Evolutionary conservation across 2,329 filamentous ascomycete species (phyloP).

Genomic region (Fusarium floridanum): DNA sequence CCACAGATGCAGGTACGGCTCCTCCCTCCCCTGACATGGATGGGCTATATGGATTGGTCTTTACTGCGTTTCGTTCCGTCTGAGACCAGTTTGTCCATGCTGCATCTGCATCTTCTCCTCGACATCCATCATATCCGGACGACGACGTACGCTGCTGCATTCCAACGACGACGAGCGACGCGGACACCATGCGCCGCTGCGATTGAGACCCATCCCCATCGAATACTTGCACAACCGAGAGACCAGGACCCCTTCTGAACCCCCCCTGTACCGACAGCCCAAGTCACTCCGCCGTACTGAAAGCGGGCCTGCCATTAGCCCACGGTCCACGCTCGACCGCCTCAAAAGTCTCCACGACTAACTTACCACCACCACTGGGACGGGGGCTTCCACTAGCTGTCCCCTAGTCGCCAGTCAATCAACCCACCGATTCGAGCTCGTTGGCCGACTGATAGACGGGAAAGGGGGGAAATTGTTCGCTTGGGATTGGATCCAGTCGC

Average conservation of each 20-base stretch:
- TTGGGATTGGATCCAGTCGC: constrained; percentile 40
- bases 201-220: constrained; percentile 2
- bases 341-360: constrained; percentile 19
- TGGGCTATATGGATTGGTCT: constrained; percentile 22
- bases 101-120: constrained; percentile 18
- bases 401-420: constrained; percentile 38
- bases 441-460: constrained; percentile 38
- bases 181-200: constrained; percentile 18
- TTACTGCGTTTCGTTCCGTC: constrained; percentile 15
- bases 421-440: constrained; percentile 32
- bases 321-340: constrained; percentile 28
- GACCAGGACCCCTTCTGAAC: constrained; percentile 7
- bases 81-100: constrained; percentile 32
- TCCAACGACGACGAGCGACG: constrained; percentile 5
- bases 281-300: constrained; percentile 27
- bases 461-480: constrained; percentile 46
- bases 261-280: constrained; percentile 5
- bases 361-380: constrained; percentile 24
- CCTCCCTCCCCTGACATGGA: constrained; percentile 46
- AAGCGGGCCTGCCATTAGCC: constrained; percentile 40
- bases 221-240: constrained; percentile 2
- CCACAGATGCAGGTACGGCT: constrained; percentile 46
- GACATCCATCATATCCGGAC: not conserved
- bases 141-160: constrained; percentile 13
- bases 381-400: constrained; percentile 40